Percentiles rank a stretch among this genome's conserved stretches.
These are phyloP conservation scores for Brettanomyces anomalus DNA, from an alignment of 805 yeast species.

Conservation along the genomic window DNA sequence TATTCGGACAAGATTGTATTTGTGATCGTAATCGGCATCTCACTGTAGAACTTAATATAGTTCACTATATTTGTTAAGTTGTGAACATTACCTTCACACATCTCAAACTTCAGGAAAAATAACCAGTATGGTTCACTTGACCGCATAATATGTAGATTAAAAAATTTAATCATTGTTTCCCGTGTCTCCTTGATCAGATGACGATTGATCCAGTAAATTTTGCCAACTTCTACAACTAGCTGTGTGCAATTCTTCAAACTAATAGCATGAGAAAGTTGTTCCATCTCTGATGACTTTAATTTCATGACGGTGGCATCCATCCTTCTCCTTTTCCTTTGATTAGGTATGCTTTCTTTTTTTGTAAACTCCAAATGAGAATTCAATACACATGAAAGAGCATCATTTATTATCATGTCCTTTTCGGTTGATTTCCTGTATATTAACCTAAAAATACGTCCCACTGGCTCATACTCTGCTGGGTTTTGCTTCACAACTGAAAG, in stretches of 20 bases:
- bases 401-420: slow-evolving; percentile 5
- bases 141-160: slow-evolving; percentile 25
- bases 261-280: slow-evolving; percentile 8
- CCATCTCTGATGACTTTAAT: slow-evolving; percentile 5
- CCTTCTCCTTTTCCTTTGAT: slow-evolving; percentile 3
- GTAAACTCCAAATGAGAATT: slow-evolving; percentile 3
- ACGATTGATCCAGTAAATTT: slow-evolving; percentile 16
- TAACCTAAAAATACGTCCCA: slow-evolving; percentile 7
- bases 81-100: slow-evolving; percentile 30
- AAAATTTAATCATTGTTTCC: slow-evolving; percentile 17
- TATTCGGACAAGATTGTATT: slow-evolving; percentile 34
- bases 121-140: slow-evolving; percentile 47
- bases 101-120: slow-evolving; percentile 46
- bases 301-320: background rate
- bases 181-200: slow-evolving; percentile 16
- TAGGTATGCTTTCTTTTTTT: background rate
- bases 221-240: slow-evolving; percentile 21
- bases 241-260: slow-evolving; percentile 19
- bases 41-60: slow-evolving; percentile 35
- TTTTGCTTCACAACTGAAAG: background rate
- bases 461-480: slow-evolving; percentile 6
- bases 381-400: slow-evolving; percentile 11
- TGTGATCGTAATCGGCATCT: slow-evolving; percentile 38
- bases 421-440: slow-evolving; percentile 6
- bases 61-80: slow-evolving; percentile 37